A percentile compares a stretch with the other conserved stretches of the same genome.
phyloP scores from a whole-genome alignment of 192 early-diverging fungal species.

The Pilaira anomala region DNA sequence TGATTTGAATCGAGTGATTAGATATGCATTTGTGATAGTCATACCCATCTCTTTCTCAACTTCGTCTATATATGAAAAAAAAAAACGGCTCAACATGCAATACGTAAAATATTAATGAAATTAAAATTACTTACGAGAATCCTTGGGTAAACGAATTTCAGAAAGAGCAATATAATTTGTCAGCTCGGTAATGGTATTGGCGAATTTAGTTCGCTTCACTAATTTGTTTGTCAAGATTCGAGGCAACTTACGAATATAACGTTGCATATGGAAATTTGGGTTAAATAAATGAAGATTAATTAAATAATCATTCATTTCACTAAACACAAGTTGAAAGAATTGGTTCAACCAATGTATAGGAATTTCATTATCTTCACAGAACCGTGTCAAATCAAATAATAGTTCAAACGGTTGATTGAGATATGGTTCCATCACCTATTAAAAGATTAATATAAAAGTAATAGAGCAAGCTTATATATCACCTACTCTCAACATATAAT shows the following conservation, averaged over 20 bases:
- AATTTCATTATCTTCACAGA: slow-evolving; percentile 73
- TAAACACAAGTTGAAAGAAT: slow-evolving; percentile 67
- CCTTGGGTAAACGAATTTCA: slow-evolving; percentile 72
- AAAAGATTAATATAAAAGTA: not conserved
- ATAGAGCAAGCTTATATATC: not conserved
- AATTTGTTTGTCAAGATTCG: slow-evolving; percentile 44
- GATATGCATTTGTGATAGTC: slow-evolving; percentile 56
- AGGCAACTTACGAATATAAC: slow-evolving; percentile 54
- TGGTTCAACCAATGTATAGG: slow-evolving; percentile 66
- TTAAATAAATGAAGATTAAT: slow-evolving; percentile 73
- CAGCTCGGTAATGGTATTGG: slow-evolving; percentile 58
- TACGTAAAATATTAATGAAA: not conserved
- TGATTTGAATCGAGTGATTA: slow-evolving; percentile 55
- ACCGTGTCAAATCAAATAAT: slow-evolving; percentile 76
- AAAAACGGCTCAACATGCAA: not conserved
- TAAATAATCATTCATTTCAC: slow-evolving; percentile 57
- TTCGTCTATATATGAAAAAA: slow-evolving; percentile 35
- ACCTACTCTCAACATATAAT: slow-evolving; percentile 63
- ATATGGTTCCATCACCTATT: slow-evolving; percentile 57
- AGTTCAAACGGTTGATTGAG: slow-evolving; percentile 73
- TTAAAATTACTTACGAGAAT: slow-evolving; percentile 38
- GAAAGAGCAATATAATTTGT: slow-evolving; percentile 64
- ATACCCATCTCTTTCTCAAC: slow-evolving; percentile 66
- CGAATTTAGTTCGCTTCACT: slow-evolving; percentile 61
- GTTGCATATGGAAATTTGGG: slow-evolving; percentile 69